These are phyloP conservation scores for Kwoniella heveanensis DNA, from an alignment of 768 basidiomycete species.

Conservation along the genomic window DNA sequence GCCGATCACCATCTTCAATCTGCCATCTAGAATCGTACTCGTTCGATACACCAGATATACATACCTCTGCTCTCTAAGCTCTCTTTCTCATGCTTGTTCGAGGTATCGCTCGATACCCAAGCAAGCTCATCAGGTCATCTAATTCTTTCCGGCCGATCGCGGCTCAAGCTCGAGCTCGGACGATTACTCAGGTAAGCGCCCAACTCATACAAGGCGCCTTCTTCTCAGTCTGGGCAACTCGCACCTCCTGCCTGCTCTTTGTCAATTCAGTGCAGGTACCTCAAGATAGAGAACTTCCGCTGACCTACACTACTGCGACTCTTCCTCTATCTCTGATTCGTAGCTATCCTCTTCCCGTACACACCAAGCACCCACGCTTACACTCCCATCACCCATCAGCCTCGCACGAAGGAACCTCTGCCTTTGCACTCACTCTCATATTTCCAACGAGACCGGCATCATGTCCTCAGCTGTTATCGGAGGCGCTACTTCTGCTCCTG, in stretches of 20 bases:
- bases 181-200: no score
- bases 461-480: slow-evolving; percentile 18
- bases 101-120: slow-evolving; percentile 5
- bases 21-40: no score
- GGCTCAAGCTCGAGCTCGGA: no score
- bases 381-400: background rate
- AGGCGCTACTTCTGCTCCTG: slow-evolving; percentile 14
- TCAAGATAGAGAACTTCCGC: no score
- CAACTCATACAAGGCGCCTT: no score
- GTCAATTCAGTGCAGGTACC: no score
- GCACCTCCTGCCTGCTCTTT: no score
- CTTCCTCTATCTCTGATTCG: no score
- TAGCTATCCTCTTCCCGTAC: slow-evolving; percentile 2
- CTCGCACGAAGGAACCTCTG: slow-evolving; percentile 11
- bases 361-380: background rate
- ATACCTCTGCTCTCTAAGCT: no score
- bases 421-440: slow-evolving; percentile 17
- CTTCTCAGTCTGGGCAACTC: no score
- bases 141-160: background rate
- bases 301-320: no score
- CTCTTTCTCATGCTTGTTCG: background rate
- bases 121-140: background rate
- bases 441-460: slow-evolving; percentile 1
- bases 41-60: no score
- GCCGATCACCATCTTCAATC: background rate